Evolutionary conservation across 2,329 filamentous ascomycete species (phyloP).

Genomic region (Diaporthe nobilis): DNA sequence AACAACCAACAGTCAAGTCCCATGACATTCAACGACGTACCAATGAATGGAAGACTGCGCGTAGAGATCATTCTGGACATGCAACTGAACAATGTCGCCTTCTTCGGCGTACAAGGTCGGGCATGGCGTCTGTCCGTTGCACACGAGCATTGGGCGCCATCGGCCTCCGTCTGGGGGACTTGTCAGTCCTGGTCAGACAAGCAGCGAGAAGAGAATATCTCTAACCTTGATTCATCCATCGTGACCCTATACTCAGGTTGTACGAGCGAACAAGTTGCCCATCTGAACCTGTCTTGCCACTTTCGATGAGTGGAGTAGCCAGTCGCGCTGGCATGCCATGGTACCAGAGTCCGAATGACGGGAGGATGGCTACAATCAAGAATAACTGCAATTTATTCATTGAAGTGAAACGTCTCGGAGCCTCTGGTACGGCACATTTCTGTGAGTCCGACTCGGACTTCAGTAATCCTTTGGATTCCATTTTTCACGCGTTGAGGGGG

Average conservation of each 20-base stretch:
- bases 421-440: no score
- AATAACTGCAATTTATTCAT: neutral
- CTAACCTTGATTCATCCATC: slow-evolving; percentile 35
- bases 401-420: neutral
- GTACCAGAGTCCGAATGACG: slow-evolving; percentile 11
- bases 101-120: slow-evolving; percentile 42
- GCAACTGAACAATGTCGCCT: slow-evolving; percentile 42
- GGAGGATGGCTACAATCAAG: neutral
- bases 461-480: neutral
- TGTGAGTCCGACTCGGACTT: neutral
- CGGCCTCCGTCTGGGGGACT: slow-evolving; percentile 38
- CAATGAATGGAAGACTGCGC: slow-evolving; percentile 43
- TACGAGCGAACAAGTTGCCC: slow-evolving; percentile 18
- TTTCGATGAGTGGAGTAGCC: neutral
- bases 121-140: slow-evolving; percentile 42
- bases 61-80: slow-evolving; percentile 42
- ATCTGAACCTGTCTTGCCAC: neutral
- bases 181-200: slow-evolving; percentile 1
- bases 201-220: neutral
- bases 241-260: neutral
- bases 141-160: slow-evolving; percentile 42
- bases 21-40: neutral
- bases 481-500: neutral
- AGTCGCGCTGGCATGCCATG: slow-evolving; percentile 1
- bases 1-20: neutral